Percentiles rank a stretch among this genome's conserved stretches.
phyloP scores from a whole-genome alignment of 1,139 yeast genomes.

The Saccharomyces hybrid region DNA sequence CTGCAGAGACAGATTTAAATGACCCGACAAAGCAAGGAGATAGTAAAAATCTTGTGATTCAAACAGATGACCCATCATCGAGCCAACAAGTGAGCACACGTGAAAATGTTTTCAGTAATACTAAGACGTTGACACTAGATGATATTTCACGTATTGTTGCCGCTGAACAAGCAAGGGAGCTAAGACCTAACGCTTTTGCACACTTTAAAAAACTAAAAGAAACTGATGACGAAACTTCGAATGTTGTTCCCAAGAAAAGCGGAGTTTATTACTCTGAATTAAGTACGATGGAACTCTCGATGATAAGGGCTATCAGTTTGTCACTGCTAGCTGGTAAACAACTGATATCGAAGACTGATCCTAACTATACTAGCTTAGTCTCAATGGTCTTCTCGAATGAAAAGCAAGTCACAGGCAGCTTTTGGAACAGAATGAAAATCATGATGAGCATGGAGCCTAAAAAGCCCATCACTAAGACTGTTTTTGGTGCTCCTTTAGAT shows the following conservation, averaged over 20 bases:
- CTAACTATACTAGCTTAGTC: constrained; percentile 9
- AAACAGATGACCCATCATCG: constrained; percentile 23
- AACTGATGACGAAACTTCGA: constrained; percentile 21
- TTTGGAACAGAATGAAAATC: constrained; percentile 67
- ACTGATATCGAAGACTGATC: constrained; percentile 2
- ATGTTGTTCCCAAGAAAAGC: constrained; percentile 19
- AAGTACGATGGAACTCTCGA: constrained; percentile 39
- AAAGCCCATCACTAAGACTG: constrained; percentile 32
- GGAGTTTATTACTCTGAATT: constrained; percentile 67
- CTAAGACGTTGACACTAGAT: constrained; percentile 81
- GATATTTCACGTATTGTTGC: constrained; percentile 96
- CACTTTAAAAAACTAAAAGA: constrained; percentile 30
- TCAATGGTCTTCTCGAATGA: background rate
- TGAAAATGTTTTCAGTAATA: constrained; percentile 65
- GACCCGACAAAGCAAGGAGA: constrained; percentile 4
- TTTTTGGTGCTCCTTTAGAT: constrained; percentile 76
- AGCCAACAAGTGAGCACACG: constrained; percentile 5
- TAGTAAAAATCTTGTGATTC: constrained; percentile 17
- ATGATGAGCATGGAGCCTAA: constrained; percentile 31
- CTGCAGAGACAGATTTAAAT: constrained; percentile 32
- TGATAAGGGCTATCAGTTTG: constrained; percentile 57
- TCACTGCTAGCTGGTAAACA: constrained; percentile 17
- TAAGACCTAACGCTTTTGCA: constrained; percentile 40
- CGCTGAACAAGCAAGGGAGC: constrained; percentile 91
- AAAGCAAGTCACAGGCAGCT: constrained; percentile 26